Conservation (phyloP, 2,329 filamentous ascomycete species). For the Ampelomyces quisqualis region DNA sequence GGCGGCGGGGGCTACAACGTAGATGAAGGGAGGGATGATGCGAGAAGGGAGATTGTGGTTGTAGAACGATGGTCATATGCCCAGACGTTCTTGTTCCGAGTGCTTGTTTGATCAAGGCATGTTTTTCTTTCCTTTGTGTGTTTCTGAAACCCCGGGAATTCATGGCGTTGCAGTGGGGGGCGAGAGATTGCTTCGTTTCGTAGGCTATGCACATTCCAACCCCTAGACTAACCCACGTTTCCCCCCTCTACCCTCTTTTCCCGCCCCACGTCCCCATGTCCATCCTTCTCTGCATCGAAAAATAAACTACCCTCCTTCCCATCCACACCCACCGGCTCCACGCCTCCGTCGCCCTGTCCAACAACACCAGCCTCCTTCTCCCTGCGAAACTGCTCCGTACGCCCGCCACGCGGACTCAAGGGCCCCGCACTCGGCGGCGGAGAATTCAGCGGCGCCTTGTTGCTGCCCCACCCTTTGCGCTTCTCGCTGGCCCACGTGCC, state of each 20-base stretch:
- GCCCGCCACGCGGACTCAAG: conserved; percentile 25
- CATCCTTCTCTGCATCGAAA: conserved; percentile 21
- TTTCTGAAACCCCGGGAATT: too few species aligned
- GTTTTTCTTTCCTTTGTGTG: too few species aligned
- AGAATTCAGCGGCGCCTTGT: conserved; percentile 26
- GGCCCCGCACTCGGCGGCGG: conserved; percentile 20
- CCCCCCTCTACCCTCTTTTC: neutral
- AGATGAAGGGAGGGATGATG: too few species aligned
- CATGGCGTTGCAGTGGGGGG: too few species aligned
- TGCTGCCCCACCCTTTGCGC: conserved; percentile 51
- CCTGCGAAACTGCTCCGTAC: conserved; percentile 30
- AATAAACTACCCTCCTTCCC: conserved; percentile 17
- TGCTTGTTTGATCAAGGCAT: too few species aligned
- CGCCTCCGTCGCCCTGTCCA: conserved; percentile 1
- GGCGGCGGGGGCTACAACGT: conserved; percentile 39
- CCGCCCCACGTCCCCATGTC: conserved; percentile 1
- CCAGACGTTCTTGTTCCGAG: too few species aligned
- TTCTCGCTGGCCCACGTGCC: conserved; percentile 71
- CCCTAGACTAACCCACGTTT: too few species aligned
- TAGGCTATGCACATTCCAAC: too few species aligned
- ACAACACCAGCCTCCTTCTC: conserved; percentile 19
- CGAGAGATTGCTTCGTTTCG: too few species aligned
- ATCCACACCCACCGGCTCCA: conserved; percentile 1
- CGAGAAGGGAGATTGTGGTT: conserved; percentile 5
- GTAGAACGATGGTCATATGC: neutral